phyloP scores from a whole-genome alignment of 2,329 filamentous ascomycete genomes.

The Dactylellina sp. region DNA sequence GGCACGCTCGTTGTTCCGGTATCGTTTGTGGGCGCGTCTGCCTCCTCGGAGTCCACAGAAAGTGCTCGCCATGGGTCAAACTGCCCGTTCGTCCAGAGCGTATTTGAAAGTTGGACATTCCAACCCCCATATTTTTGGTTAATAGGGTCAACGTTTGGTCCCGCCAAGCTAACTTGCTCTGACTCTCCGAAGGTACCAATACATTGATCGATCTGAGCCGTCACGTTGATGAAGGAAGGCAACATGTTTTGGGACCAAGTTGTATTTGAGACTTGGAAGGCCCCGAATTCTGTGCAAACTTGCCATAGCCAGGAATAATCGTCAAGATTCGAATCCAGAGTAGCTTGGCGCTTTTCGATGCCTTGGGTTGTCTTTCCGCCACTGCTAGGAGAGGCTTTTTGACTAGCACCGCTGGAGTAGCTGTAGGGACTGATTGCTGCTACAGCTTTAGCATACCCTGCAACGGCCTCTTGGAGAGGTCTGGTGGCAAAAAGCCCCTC shows the following conservation, averaged over 20 bases:
- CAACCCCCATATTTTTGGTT: constrained; percentile 65
- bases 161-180: constrained; percentile 51
- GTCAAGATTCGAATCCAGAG: constrained; percentile 28
- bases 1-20: constrained; percentile 57
- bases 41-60: constrained; percentile 62
- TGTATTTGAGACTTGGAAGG: constrained; percentile 56
- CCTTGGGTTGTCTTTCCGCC: not conserved
- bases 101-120: constrained; percentile 64
- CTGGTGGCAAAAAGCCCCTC: constrained; percentile 32
- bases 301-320: constrained; percentile 60
- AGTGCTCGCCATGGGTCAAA: constrained; percentile 65
- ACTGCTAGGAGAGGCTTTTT: no score
- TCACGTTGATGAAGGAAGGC: constrained; percentile 61
- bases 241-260: constrained; percentile 56
- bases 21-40: constrained; percentile 61
- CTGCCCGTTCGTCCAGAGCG: constrained; percentile 65
- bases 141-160: constrained; percentile 63
- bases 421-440: constrained; percentile 44
- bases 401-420: constrained; percentile 11
- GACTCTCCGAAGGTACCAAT: constrained; percentile 64
- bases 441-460: constrained; percentile 46
- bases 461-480: constrained; percentile 26
- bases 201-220: constrained; percentile 63
- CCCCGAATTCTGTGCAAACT: constrained; percentile 63
- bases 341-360: constrained; percentile 20